Percentiles rank a stretch among this genome's conserved stretches.
Evolutionary conservation across 2,329 filamentous ascomycete species (phyloP).

Genomic region (Colletotrichum sojae): DNA sequence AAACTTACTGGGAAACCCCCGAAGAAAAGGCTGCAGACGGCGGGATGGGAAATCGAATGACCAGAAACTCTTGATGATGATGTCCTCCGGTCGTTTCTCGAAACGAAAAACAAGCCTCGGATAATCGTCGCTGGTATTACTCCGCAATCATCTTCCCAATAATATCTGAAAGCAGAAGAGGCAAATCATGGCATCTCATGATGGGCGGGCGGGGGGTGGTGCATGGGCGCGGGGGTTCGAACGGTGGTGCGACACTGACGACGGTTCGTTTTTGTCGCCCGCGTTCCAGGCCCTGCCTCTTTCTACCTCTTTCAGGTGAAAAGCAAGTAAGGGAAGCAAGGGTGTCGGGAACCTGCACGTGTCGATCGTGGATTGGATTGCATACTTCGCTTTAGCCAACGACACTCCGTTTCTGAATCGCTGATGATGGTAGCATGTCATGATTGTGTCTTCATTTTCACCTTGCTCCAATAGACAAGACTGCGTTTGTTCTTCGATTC

Average conservation of each 20-base stretch:
- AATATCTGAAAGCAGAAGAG: no score
- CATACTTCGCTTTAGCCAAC: not conserved
- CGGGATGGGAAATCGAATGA: no score
- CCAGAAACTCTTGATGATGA: no score
- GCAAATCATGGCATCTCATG: constrained; percentile 7
- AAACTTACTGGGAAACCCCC: no score
- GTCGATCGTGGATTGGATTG: not conserved
- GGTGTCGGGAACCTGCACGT: not conserved
- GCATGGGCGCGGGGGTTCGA: not conserved
- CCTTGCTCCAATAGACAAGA: not conserved
- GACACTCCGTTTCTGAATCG: not conserved
- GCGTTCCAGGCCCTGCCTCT: constrained; percentile 4
- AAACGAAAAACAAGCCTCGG: no score
- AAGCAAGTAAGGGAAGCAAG: not conserved
- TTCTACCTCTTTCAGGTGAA: not conserved
- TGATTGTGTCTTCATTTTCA: not conserved
- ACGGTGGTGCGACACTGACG: constrained; percentile 30
- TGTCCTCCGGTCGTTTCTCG: no score
- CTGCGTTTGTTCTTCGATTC: not conserved
- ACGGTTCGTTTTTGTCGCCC: not conserved
- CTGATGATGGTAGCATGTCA: not conserved
- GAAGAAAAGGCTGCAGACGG: no score
- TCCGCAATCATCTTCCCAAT: no score
- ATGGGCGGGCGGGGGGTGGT: constrained; percentile 23
- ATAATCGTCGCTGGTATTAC: no score